Evolutionary conservation across 495 filamentous ascomycete genomes (phyloP), one percentile per base, ranked within the genome.

Genomic region (Elaphomyces granulatus): DNA sequence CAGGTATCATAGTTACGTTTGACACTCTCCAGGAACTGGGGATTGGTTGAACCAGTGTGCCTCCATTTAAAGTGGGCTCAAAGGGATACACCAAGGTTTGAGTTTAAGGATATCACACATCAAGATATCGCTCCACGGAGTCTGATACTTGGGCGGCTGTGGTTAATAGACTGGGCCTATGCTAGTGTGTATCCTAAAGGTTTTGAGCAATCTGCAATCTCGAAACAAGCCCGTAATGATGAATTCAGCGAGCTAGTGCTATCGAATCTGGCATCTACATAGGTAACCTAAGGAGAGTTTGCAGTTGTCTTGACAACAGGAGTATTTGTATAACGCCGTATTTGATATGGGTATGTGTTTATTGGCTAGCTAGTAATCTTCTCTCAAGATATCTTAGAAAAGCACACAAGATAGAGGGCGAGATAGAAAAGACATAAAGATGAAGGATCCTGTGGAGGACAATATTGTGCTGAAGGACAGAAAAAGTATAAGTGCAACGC

Each of bases 21-120:
- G 39, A 20, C 35, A 42, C 42, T n/a, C 17, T 31, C 30, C 20
- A 45, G 23, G 44, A 54, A 39, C 7, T 60, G 9, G 51, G 41
- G 55, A 19, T 10, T 60, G 55, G 53, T 57, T 55, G 32, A 57
- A 61, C 34, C 45, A 53, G n/a, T n/a, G n/a, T n/a, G n/a, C n/a
- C n/a, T n/a, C n/a, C n/a, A n/a, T n/a, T n/a, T n/a, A n/a, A n/a
- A n/a, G n/a, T n/a, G n/a, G n/a, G n/a, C n/a, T n/a, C n/a, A n/a
- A n/a, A n/a, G n/a, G n/a, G n/a, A n/a, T n/a, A n/a, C n/a, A n/a
- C n/a, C n/a, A n/a, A n/a, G n/a, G n/a, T n/a, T n/a, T n/a, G n/a
- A n/a, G n/a, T n/a, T n/a, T n/a, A n/a, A n/a, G n/a, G n/a, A n/a
- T 28, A 28, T 53, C 17, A 51, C 48, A 15, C 45, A 53, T 26